Base-by-base conservation (phyloP, 108 stramenopile species). In the Phaeodactylum tricornutum region DNA sequence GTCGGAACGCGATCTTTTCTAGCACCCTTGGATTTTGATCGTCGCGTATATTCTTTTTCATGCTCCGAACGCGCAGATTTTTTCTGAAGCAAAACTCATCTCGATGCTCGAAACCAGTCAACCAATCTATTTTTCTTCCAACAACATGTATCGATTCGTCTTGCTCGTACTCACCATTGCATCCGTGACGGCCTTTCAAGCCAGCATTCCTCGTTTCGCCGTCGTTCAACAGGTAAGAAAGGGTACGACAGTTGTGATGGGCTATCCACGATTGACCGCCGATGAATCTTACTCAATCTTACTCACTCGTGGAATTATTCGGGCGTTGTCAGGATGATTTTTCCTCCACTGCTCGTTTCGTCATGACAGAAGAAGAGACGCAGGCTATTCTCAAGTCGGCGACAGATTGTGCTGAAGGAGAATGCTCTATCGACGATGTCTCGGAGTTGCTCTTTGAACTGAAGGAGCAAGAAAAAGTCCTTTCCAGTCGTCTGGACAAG, bases 391-490 rank as follows among this genome's bases (percentile, higher is more conserved):
- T 87, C 35, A 26, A 55, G 16, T 47, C 62, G 28, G 78, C 76
- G 12, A 36, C 73, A 14, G 58, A 59, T 29, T 87, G 85, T 47
- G 69, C 64, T 2, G 64, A 61, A 2, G 64, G 72, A 3, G 85
- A 87, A 63, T 87, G 85, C 43, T 62, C 73, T 29, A 46, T 83
- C 35, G 81, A 83, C 44, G 81, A 82, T 47, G 86, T 87, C n/a
- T 67, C 71, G 28, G 62, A 46, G 16, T 64, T 87, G 20, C 55
- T 87, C 37, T 20, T 28, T 14, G 67, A 62, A 8, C 66, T 87
- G 11, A 62, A 67, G 53, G 65, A 69, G 23, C 73, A 77, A 35
- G 66, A 81, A 47, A 52, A 70, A 17, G 47, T 67, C 15, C 49
- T 86, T 50, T 58, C 53, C 28, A 57, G 59, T 28, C 66, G 73